Evolutionary conservation across 2,329 filamentous ascomycete species (phyloP), one percentile per base, ranked within the genome.

Genomic region (Fusarium avenaceum): DNA sequence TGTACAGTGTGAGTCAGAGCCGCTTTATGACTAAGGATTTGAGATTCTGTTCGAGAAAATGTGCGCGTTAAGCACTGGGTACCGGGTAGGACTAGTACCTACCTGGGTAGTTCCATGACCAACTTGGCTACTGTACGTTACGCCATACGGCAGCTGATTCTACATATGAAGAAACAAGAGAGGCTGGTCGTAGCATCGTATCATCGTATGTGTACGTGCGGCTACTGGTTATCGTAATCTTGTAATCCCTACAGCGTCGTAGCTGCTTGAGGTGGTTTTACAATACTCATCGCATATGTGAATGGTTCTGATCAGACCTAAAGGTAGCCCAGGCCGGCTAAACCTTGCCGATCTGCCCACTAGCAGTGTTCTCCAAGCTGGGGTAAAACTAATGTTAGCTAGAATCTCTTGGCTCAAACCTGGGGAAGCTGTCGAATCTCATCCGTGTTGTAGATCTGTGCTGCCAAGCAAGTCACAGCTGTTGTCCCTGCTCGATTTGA

Each of bases 1-100:
- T 45, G 22, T 38, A 60, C 46, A 52, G 43, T 68, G 45, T 55
- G 58, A 65, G 39, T 50, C 50, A 68, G 46, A 26, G 11, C 14
- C 24, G 11, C 24, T 20, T n/a, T 26, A 20, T 57, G 51, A 48
- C 57, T 51, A 43, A 56, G 28, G n/a, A 28, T 11, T 24, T 6
- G 13, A 24, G 22, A 20, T 30, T 15, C 17, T 11, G 47, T 24
- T 19, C 15, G 17, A 51, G 17, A 51, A 22, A 17, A 26, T 26
- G 7, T 11, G 15, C 28, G 33, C 15, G 9, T 14, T 14, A 8
- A 15, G 30, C 13, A 38, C 17, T 26, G 26, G 9, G 33, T 38
- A 38, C 28, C 28, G 28, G 15, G 33, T 38, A 38, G 33, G 17
- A 10, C 5, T 13, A 30, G 28, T 30, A 13, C 28, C 10, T 4